Evolutionary conservation across 306 rosid genomes (phyloP).

Genomic region (Trifolium dubium): DNA sequence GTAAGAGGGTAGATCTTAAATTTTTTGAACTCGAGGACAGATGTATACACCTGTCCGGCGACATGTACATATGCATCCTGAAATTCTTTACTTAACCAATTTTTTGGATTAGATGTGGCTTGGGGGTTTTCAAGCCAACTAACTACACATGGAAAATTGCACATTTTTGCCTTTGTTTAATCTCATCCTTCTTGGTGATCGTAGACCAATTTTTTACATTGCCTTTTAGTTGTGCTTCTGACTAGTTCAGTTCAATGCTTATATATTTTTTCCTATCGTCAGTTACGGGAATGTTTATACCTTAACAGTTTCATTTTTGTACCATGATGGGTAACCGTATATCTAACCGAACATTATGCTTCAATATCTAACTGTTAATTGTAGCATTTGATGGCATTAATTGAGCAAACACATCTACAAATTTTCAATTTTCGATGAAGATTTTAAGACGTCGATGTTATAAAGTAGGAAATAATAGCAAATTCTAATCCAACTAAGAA

Average conservation of each 20-base stretch:
- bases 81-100: conserved; percentile 28
- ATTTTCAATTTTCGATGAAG: not conserved
- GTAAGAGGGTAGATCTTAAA: conserved; percentile 39
- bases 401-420: not conserved
- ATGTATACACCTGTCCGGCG: conserved; percentile 10
- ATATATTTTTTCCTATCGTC: not conserved
- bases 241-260: not conserved
- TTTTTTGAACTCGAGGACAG: conserved; percentile 32
- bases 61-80: conserved; percentile 45
- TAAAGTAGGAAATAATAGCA: not conserved
- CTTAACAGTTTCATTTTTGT: not conserved
- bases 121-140: conserved; percentile 26
- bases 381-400: not conserved
- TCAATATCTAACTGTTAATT: not conserved
- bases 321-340: not conserved
- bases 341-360: not conserved
- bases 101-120: conserved; percentile 36
- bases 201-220: not conserved
- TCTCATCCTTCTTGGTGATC: conserved; percentile 10
- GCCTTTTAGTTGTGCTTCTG: conserved; percentile 9
- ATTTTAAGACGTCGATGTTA: not conserved
- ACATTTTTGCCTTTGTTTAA: conserved; percentile 21
- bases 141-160: conserved; percentile 20
- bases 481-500: not conserved
- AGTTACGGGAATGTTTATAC: not conserved